Conservation (phyloP, 2,329 filamentous ascomycete species). For the Didymosphaeria variabile region DNA sequence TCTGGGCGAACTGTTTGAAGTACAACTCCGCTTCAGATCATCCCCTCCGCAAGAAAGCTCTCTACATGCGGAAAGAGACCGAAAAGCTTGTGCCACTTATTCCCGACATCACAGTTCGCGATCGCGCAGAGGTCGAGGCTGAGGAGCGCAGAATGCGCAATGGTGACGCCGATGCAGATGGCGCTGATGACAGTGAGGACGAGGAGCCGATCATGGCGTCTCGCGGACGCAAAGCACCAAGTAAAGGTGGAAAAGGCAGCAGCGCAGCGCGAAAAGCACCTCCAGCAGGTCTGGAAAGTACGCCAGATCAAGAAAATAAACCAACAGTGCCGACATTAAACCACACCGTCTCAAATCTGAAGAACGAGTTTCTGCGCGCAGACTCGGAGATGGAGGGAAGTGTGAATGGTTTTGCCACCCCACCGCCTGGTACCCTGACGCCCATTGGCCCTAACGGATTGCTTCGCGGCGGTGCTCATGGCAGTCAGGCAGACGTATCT, state of each 20-base stretch:
- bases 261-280: constrained; percentile 74
- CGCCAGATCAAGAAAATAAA: constrained; percentile 78
- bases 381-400: constrained; percentile 87
- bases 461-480: constrained; percentile 64
- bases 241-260: constrained; percentile 75
- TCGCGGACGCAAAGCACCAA: constrained; percentile 85
- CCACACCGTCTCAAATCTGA: constrained; percentile 58
- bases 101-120: constrained; percentile 87
- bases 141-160: constrained; percentile 78
- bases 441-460: constrained; percentile 76
- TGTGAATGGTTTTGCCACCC: constrained; percentile 84
- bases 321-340: constrained; percentile 69
- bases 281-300: constrained; percentile 78
- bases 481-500: constrained; percentile 83
- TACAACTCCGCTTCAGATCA: constrained; percentile 94
- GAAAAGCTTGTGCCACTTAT: constrained; percentile 96
- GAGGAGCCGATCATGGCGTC: constrained; percentile 96
- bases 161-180: constrained; percentile 82
- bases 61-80: constrained; percentile 96
- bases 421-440: constrained; percentile 79
- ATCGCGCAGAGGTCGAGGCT: constrained; percentile 89
- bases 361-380: constrained; percentile 63
- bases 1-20: constrained; percentile 95
- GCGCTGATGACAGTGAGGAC: constrained; percentile 90
- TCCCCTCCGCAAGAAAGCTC: constrained; percentile 88